Evolutionary conservation across 129 eudicot genomes (phyloP), one percentile per base, ranked within the genome.

Genomic region (Cynara cardunculus): DNA sequence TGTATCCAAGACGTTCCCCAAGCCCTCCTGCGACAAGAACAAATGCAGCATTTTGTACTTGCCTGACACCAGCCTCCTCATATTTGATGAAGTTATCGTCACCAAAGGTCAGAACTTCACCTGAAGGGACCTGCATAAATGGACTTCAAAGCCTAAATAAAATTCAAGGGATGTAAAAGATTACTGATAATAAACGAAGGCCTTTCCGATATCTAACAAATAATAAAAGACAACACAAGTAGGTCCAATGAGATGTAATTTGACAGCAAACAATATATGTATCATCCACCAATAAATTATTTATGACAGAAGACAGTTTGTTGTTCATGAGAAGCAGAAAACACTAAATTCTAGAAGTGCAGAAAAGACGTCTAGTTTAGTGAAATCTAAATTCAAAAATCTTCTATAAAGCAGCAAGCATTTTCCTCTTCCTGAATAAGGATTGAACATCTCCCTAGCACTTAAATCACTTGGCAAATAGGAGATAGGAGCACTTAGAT

Each of bases 21-120:
- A 94, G 99, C 81, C 97, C 97, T 66, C 99, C 99, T 10, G 99
- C 99, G 81, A 94, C 99, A 82, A 94, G 97, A 77, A 94, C 99
- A 89, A 94, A 94, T 70, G 97, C 99, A 85, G 96, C 96, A 72
- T 89, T 90, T 73, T 82, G 83, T 72, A 93, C 93, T 87, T 94
- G 89, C 80, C 80, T 90, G 69, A 94, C 89, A 46, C 99, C 97
- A 46, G 91, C 80, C 70, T 92, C 96, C 84, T 94, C 99, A 70
- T 77, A 94, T 64, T 89, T 82, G 67, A 92, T 69, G 71, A 92
- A 94, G 74, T 80, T 86, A 44, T 89, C 94, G 83, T 94, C 97
- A 74, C 91, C 96, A 76, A 81, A 90, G n/a, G 87, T 87, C 83
- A 94, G 77, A 72, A 84, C 78, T 88, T 94, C 99, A 34, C 99